phyloP scores from a whole-genome alignment of 2,329 filamentous ascomycete genomes.

The Drechmeria coniospora region DNA sequence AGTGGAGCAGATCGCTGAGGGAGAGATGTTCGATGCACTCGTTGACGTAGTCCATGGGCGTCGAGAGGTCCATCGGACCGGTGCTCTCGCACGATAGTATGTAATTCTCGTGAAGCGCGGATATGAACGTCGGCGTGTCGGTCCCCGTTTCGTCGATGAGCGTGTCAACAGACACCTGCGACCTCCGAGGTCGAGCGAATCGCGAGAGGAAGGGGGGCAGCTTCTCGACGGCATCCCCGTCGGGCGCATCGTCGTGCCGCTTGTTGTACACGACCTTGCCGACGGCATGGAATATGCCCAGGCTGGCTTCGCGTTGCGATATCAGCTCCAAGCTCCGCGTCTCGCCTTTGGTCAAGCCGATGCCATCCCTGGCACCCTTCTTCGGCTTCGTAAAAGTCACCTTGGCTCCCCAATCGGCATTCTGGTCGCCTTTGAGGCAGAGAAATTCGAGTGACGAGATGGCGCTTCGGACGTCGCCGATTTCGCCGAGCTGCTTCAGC shows the following conservation, averaged over 20 bases:
- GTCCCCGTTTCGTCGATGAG: slow-evolving; percentile 91
- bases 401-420: slow-evolving; percentile 59
- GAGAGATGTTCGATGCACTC: slow-evolving; percentile 80
- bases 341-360: slow-evolving; percentile 59
- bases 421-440: slow-evolving; percentile 65
- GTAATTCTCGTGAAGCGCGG: slow-evolving; percentile 89
- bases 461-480: slow-evolving; percentile 87
- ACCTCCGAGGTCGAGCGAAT: slow-evolving; percentile 42
- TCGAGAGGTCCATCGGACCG: slow-evolving; percentile 32
- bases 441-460: slow-evolving; percentile 85
- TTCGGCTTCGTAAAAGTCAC: slow-evolving; percentile 56
- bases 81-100: slow-evolving; percentile 60
- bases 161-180: slow-evolving; percentile 53
- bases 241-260: slow-evolving; percentile 40
- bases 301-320: slow-evolving; percentile 71
- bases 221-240: slow-evolving; percentile 28
- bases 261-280: slow-evolving; percentile 97
- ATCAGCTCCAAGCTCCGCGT: slow-evolving; percentile 65
- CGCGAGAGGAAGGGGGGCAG: slow-evolving; percentile 45
- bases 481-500: slow-evolving; percentile 64
- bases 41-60: slow-evolving; percentile 63
- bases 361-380: slow-evolving; percentile 38
- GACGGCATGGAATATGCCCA: slow-evolving; percentile 92
- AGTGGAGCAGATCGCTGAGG: slow-evolving; percentile 70
- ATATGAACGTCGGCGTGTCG: slow-evolving; percentile 78